Evolutionary conservation across 164 flowering plant genomes (phyloP).

Genomic region (Aristolochia fimbriata): DNA sequence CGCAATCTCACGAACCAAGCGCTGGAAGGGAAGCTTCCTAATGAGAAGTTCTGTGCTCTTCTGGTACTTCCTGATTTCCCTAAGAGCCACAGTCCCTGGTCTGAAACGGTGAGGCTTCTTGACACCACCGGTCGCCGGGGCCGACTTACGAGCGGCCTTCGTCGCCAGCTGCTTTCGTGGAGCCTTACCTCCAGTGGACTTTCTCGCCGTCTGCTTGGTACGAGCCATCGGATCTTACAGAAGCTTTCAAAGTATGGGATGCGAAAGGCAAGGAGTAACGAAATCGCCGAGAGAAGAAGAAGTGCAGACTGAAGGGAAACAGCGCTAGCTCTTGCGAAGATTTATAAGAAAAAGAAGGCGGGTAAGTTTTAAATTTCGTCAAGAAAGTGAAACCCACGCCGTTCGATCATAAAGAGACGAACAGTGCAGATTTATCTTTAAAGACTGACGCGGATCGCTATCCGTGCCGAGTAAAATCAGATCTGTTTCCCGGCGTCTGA

Average conservation of each 20-base stretch:
- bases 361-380: not conserved
- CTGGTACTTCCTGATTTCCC: slow-evolving; percentile 11
- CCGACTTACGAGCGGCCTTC: slow-evolving; percentile 11
- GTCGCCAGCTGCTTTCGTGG: slow-evolving; percentile 13
- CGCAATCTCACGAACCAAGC: slow-evolving; percentile 8
- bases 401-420: not conserved
- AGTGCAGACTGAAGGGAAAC: no score
- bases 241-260: not conserved
- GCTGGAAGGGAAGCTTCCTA: slow-evolving; percentile 9
- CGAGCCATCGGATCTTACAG: slow-evolving; percentile 9
- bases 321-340: not conserved
- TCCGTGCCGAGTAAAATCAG: not conserved
- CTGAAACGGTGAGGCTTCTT: slow-evolving; percentile 11
- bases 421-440: not conserved
- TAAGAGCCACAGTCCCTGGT: slow-evolving; percentile 10
- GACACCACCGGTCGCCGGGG: slow-evolving; percentile 12
- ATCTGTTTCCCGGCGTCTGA: no score
- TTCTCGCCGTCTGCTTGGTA: slow-evolving; percentile 14
- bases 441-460: slow-evolving; percentile 1
- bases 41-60: slow-evolving; percentile 12
- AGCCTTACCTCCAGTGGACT: slow-evolving; percentile 12
- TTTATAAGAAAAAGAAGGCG: not conserved
- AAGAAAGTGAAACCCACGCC: not conserved
- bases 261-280: no score
- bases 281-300: no score